These are phyloP conservation scores for Ascochyta viciae-villosae DNA, from an alignment of 2,329 filamentous ascomycete genomes.

Conservation along the genomic window DNA sequence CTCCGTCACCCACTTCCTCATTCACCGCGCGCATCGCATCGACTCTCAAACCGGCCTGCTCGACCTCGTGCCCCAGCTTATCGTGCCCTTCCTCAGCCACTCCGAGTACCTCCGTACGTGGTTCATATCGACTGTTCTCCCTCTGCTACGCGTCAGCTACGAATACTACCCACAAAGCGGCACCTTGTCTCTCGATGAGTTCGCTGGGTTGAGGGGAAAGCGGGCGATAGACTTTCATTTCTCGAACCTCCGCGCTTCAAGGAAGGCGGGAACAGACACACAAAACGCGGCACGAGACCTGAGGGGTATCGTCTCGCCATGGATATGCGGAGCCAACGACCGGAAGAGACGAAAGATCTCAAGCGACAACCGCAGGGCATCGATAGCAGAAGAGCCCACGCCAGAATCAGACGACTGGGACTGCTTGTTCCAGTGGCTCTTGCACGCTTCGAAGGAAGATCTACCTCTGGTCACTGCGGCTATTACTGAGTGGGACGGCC, in stretches of 20 bases:
- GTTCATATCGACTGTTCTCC: conserved; percentile 73
- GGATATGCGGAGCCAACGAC: conserved; percentile 71
- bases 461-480: conserved; percentile 69
- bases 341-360: conserved; percentile 61
- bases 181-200: conserved; percentile 65
- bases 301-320: conserved; percentile 73
- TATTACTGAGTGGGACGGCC: conserved; percentile 76
- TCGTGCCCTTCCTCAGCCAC: conserved; percentile 71
- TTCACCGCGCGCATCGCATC: conserved; percentile 71
- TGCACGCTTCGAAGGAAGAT: conserved; percentile 63
- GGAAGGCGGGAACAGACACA: conserved; percentile 19
- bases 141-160: conserved; percentile 71
- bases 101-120: conserved; percentile 69
- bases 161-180: conserved; percentile 69
- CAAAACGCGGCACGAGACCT: conserved; percentile 67
- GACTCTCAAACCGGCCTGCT: conserved; percentile 77
- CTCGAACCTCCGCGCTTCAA: conserved; percentile 29
- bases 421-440: conserved; percentile 71
- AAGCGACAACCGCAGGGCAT: conserved; percentile 31
- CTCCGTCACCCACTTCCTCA: conserved; percentile 67
- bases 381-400: conserved; percentile 45
- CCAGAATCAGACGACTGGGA: conserved; percentile 66
- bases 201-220: conserved; percentile 66
- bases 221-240: conserved; percentile 69
- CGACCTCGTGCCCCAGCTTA: conserved; percentile 69